Conservation (phyloP, 768 basidiomycete genomes). For the Macrolepiota fuliginosa region DNA sequence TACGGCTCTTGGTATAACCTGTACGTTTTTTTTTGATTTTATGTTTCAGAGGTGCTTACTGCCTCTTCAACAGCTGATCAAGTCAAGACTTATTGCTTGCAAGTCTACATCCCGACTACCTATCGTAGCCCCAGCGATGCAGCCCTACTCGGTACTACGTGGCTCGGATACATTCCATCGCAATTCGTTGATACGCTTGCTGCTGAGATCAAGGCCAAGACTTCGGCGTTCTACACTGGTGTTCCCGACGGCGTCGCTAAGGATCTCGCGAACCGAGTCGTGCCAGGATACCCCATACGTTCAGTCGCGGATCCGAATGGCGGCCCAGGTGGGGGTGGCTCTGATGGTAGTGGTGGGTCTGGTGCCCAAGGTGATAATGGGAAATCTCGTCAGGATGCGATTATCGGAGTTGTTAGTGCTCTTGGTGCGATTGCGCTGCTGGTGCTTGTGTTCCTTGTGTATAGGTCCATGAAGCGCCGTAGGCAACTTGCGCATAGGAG, state of each 20-base stretch:
- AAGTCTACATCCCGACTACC: constrained; percentile 62
- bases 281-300: constrained; percentile 61
- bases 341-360: constrained; percentile 19
- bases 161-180: constrained; percentile 65
- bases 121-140: constrained; percentile 51
- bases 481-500: constrained; percentile 70
- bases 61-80: constrained; percentile 24
- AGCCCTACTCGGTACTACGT: constrained; percentile 61
- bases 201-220: constrained; percentile 56
- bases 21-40: constrained; percentile 22
- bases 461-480: constrained; percentile 64
- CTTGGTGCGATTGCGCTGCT: constrained; percentile 77
- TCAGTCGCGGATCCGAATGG: constrained; percentile 39
- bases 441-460: constrained; percentile 70
- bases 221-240: constrained; percentile 65
- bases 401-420: constrained; percentile 86
- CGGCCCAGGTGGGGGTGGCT: constrained; percentile 17
- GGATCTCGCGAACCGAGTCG: constrained; percentile 65
- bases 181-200: constrained; percentile 57
- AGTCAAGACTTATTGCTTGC: constrained; percentile 52
- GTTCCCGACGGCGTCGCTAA: constrained; percentile 41
- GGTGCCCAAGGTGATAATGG: constrained; percentile 29
- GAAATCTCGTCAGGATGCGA: constrained; percentile 72
- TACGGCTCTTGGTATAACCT: constrained; percentile 27
- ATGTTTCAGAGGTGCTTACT: neutral